A percentile compares a stretch with the other conserved stretches of the same genome.
Conservation (phyloP, 176 grass and related monocot genomes). For the sorghum (Sorghum bicolor) region Sorghum_bicolor_NCBIv3 NC_012874.2:55223501-55224000, state of each 20-base stretch:
- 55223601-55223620: neutral
- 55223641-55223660: conserved; percentile 24
- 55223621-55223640: neutral
- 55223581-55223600: neutral
- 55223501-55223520: too few relatives aligned
- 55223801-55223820: conserved; percentile 43
- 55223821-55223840: neutral
- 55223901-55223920: neutral
- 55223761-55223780: neutral
- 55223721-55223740: too few relatives aligned
- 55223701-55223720: too few relatives aligned
- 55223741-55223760: too few relatives aligned
- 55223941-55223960: neutral
- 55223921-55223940: neutral
- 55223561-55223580: neutral
- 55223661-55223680: neutral
- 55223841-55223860: neutral
- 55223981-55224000: too few relatives aligned
- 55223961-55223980: too few relatives aligned
- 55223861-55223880: neutral
- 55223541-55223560: neutral
- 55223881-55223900: neutral
- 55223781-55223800: neutral
- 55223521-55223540: neutral
- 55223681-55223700: neutral